Conservation (phyloP, 2,329 filamentous ascomycete species). For the Westerdykella aurantiaca region DNA sequence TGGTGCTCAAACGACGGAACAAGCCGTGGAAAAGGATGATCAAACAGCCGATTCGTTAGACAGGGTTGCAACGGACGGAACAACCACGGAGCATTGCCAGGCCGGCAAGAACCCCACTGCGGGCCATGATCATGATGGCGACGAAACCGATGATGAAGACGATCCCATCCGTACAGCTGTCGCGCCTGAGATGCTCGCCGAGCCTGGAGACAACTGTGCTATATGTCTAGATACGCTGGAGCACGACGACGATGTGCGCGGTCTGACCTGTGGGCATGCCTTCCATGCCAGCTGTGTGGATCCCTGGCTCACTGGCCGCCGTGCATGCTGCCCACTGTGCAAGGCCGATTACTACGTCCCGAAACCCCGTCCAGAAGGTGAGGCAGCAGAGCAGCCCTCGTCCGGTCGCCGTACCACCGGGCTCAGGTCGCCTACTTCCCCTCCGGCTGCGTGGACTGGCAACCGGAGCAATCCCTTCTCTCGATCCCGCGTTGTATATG, state of each 20-base stretch:
- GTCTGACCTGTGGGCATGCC: constrained; percentile 91
- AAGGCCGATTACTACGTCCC: constrained; percentile 97
- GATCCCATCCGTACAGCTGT: constrained; percentile 76
- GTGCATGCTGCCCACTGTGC: constrained; percentile 94
- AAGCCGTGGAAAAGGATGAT: constrained; percentile 26
- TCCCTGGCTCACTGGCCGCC: constrained; percentile 89
- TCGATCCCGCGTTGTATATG: constrained; percentile 27
- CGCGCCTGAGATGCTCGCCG: constrained; percentile 71
- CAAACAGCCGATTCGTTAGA: constrained; percentile 22
- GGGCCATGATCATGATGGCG: constrained; percentile 38
- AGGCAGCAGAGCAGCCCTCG: constrained; percentile 25
- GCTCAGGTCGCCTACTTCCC: constrained; percentile 28
- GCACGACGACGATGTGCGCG: constrained; percentile 91
- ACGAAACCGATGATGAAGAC: constrained; percentile 66
- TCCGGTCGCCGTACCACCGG: constrained; percentile 25
- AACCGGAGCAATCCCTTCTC: constrained; percentile 28
- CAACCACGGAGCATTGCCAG: constrained; percentile 22
- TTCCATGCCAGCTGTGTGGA: constrained; percentile 96
- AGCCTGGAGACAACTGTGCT: constrained; percentile 86
- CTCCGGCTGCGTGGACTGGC: constrained; percentile 28
- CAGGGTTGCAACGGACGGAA: constrained; percentile 7
- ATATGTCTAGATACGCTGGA: constrained; percentile 94
- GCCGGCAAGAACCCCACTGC: constrained; percentile 15
- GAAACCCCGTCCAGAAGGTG: constrained; percentile 68
- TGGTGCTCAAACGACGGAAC: constrained; percentile 17